phyloP scores from a whole-genome alignment of 2,329 filamentous ascomycete species.

The Zasmidium citrigriseum region DNA sequence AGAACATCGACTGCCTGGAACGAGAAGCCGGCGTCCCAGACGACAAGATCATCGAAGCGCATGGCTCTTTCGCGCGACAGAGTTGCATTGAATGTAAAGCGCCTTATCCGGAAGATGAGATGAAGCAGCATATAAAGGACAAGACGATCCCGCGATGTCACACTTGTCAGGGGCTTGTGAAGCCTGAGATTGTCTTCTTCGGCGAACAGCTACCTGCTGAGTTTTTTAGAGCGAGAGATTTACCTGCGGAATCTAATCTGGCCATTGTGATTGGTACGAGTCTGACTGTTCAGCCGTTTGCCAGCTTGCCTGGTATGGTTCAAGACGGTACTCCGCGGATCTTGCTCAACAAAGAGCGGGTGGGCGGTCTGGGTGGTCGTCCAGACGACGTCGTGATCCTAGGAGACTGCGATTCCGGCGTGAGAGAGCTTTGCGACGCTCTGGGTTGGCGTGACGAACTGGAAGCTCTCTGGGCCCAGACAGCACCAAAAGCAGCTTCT shows the following conservation, averaged over 20 bases:
- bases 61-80: conserved; percentile 91
- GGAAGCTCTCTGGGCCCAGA: conserved; percentile 70
- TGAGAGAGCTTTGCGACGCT: conserved; percentile 74
- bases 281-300: conserved; percentile 84
- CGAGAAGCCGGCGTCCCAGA: conserved; percentile 79
- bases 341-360: conserved; percentile 82
- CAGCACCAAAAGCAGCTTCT: conserved; percentile 61
- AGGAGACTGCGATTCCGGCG: conserved; percentile 79
- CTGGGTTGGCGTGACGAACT: conserved; percentile 86
- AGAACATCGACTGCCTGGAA: conserved; percentile 97
- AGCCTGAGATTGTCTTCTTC: conserved; percentile 95
- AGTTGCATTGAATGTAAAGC: conserved; percentile 85
- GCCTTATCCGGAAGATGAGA: conserved; percentile 70
- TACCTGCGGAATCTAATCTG: conserved; percentile 68
- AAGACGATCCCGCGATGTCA: conserved; percentile 72
- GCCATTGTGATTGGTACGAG: conserved; percentile 88
- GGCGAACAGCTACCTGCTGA: conserved; percentile 69
- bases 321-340: conserved; percentile 68
- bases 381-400: conserved; percentile 83
- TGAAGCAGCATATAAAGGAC: conserved; percentile 67
- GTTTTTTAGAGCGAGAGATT: conserved; percentile 62
- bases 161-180: conserved; percentile 76
- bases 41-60: conserved; percentile 85
- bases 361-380: conserved; percentile 74
- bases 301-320: conserved; percentile 70